Evolutionary conservation across 1,284 basidiomycete genomes (phyloP).

Genomic region (Porogramme epimiltina): DNA sequence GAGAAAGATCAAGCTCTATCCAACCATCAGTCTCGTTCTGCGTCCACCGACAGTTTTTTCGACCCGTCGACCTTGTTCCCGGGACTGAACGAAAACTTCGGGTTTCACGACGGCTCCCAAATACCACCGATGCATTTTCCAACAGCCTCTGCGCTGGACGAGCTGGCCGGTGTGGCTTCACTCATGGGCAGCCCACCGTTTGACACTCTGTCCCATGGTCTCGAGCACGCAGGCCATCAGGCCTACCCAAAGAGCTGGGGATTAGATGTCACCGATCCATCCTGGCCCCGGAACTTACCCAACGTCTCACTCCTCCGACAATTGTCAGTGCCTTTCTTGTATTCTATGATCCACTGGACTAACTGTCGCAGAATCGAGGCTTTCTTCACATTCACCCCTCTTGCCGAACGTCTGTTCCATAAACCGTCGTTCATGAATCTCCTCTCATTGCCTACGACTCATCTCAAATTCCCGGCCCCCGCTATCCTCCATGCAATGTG

Average conservation of each 20-base stretch:
- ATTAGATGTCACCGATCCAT: slow-evolving; percentile 44
- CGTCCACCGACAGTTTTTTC: neutral
- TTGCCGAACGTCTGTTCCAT: slow-evolving; percentile 68
- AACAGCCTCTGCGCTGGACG: slow-evolving; percentile 18
- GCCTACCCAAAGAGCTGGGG: neutral
- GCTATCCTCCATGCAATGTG: slow-evolving; percentile 77
- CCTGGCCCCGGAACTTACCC: slow-evolving; percentile 68
- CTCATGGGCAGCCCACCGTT: neutral
- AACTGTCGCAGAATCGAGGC: slow-evolving; percentile 55
- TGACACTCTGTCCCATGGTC: neutral
- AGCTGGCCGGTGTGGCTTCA: slow-evolving; percentile 22
- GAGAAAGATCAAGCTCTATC: slow-evolving; percentile 34
- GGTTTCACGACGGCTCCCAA: neutral
- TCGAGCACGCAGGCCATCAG: neutral
- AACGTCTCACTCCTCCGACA: slow-evolving; percentile 59
- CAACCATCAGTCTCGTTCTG: neutral
- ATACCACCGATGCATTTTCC: neutral
- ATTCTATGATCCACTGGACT: neutral
- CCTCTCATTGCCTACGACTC: slow-evolving; percentile 63
- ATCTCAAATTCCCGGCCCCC: slow-evolving; percentile 67
- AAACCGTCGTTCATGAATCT: slow-evolving; percentile 62
- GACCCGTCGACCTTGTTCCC: neutral
- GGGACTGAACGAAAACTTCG: neutral
- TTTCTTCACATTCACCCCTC: slow-evolving; percentile 74
- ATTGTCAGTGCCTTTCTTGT: slow-evolving; percentile 44